Percentiles rank a stretch among this genome's conserved stretches.
phyloP scores from a whole-genome alignment of 2,329 filamentous ascomycete genomes.

The Escovopsis sp. region DNA sequence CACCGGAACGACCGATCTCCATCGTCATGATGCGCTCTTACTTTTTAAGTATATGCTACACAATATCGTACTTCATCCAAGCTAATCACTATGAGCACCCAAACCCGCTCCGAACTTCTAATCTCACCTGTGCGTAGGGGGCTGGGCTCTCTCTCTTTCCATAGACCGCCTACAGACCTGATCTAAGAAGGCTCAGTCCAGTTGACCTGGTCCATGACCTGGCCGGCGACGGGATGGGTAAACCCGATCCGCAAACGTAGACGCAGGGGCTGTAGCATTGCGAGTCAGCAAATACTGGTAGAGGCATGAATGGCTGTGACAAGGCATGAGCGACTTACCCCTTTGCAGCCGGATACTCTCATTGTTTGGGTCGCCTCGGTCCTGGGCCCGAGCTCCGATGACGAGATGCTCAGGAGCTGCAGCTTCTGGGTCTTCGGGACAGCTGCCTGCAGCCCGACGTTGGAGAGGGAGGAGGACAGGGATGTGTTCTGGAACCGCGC shows the following conservation, averaged over 20 bases:
- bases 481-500: constrained; percentile 74
- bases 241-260: constrained; percentile 78
- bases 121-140: too few species aligned
- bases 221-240: constrained; percentile 50
- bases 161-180: too few species aligned
- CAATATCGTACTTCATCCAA: too few species aligned
- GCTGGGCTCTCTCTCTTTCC: too few species aligned
- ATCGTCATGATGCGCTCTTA: too few species aligned
- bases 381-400: constrained; percentile 57
- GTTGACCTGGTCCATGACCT: constrained; percentile 84
- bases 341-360: constrained; percentile 71
- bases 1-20: too few species aligned
- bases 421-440: constrained; percentile 94
- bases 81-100: too few species aligned
- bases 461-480: constrained; percentile 48
- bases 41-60: too few species aligned
- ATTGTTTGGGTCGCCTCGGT: constrained; percentile 82
- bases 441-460: constrained; percentile 78
- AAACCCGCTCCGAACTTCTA: too few species aligned
- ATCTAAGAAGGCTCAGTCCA: constrained; percentile 64
- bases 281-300: constrained; percentile 5
- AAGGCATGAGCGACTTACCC: constrained; percentile 50
- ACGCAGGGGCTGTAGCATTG: constrained; percentile 51
- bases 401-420: constrained; percentile 81
- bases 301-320: neutral